A percentile compares a stretch with the other conserved stretches of the same genome.
Conservation (phyloP, 345 rosid genomes). For the Moricandia moricandioides region DNA sequence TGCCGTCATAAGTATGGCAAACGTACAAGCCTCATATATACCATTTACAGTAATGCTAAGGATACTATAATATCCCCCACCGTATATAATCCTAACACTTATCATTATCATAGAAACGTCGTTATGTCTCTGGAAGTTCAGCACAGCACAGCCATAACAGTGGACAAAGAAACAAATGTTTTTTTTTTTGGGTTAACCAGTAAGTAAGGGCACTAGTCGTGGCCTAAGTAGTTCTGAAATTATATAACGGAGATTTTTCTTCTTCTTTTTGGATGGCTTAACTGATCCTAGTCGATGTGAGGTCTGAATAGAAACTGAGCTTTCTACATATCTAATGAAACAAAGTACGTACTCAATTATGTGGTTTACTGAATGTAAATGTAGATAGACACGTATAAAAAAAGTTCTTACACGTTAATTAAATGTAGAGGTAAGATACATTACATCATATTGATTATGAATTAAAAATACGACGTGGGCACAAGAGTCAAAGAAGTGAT, state of each 20-base stretch:
- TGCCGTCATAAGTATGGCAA: conserved; percentile 37
- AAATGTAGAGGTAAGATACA: not conserved
- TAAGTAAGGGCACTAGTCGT: not conserved
- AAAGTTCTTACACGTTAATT: not conserved
- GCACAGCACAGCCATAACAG: not conserved
- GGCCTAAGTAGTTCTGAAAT: not conserved
- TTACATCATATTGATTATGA: not conserved
- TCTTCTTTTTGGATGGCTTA: conserved; percentile 20
- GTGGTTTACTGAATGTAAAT: not conserved
- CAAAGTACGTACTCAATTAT: not conserved
- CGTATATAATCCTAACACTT: conserved; percentile 1
- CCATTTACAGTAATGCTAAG: conserved; percentile 9
- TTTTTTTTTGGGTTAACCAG: not conserved
- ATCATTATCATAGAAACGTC: not conserved
- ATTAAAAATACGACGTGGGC: not conserved
- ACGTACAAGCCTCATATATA: conserved; percentile 16
- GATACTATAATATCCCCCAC: conserved; percentile 15
- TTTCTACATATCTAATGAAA: not conserved
- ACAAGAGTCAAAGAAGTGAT: too few species aligned
- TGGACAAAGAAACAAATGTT: conserved; percentile 25
- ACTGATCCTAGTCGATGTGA: conserved; percentile 6
- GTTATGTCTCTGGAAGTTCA: conserved; percentile 8
- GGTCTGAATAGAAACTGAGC: conserved; percentile 14
- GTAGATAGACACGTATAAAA: not conserved
- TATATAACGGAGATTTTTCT: not conserved